Evolutionary conservation across 306 rosid genomes (phyloP), one percentile per base, ranked within the genome.

Genomic region (Trichosanthes truncata): DNA sequence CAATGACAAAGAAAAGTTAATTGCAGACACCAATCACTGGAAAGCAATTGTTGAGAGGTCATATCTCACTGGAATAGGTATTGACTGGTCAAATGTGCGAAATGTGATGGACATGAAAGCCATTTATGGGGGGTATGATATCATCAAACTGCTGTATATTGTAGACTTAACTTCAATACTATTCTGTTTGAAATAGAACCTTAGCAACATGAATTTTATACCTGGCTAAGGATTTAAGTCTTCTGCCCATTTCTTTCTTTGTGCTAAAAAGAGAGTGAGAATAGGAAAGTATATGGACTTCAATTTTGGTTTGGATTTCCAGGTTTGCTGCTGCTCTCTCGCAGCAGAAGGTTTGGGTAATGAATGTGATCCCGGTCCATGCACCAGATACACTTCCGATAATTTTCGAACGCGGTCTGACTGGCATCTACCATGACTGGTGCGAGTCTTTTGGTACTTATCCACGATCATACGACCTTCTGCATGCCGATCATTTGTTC

Each of bases 31-130:
- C 49, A 80, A 84, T 81, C 99, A 93, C 83, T 95, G 97, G 99
- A 87, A 88, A 66, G 84, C 93, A 11, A 84, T 91, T 51, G 86
- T 89, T 66, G 89, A 91, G 66, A 93, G 89, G 78, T 93, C 99
- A 55, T 95, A 95, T 87, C 91, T 93, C 80, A 84, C 80, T 38
- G 97, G 99, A 76, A 78, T 95, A 81, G 99, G 97, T 77, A 91
- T 95, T 62, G 91, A 93, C 86, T 95, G 99, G 99, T 80, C 96
- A 17, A 91, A 38, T 60, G 86, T 92, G 74, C 85, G 96, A 76
- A 95, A 95, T 80, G 97, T 95, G 61, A 88, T 95, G 96, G 99
- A 95, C 87, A 92, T 93, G 97, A 95, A 93, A 91, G 82, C 99
- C 80, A 83, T 90, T 82, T 90, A 90, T 60, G 99, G 99, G 83